These are phyloP conservation scores for Spongiforma sp. DNA, from an alignment of 1,284 basidiomycete genomes.

Conservation along the genomic window DNA sequence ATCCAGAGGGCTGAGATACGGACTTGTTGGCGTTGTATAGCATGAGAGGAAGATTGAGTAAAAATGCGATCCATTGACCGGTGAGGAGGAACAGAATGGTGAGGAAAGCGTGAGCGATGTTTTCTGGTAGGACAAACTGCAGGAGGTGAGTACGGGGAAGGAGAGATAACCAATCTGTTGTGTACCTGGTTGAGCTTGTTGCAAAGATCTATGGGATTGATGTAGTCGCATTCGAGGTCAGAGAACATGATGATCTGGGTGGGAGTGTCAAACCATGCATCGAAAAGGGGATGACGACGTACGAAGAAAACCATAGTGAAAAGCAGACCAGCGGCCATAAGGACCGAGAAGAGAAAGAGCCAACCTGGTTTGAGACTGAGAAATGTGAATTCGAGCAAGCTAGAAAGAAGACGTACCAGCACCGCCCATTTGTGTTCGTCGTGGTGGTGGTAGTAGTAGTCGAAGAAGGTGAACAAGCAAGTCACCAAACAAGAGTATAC, in stretches of 20 bases:
- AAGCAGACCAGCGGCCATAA: slow-evolving; percentile 90
- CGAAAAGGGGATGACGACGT: slow-evolving; percentile 43
- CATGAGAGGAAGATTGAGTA: slow-evolving; percentile 91
- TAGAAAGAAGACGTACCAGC: slow-evolving; percentile 27
- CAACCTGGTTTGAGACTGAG: slow-evolving; percentile 62
- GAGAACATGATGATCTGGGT: slow-evolving; percentile 99
- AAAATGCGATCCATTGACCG: slow-evolving; percentile 95
- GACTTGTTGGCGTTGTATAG: slow-evolving; percentile 96
- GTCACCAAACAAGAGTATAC: slow-evolving; percentile 30
- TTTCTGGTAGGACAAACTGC: slow-evolving; percentile 95
- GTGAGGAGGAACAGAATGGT: slow-evolving; percentile 88
- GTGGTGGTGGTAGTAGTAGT: slow-evolving; percentile 9
- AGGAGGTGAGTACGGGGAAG: slow-evolving; percentile 1
- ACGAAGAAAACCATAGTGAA: slow-evolving; percentile 99
- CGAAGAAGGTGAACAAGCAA: too few relatives aligned
- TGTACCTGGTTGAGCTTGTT: slow-evolving; percentile 98
- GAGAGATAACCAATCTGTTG: neutral
- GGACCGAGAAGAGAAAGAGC: slow-evolving; percentile 93
- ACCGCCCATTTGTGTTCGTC: slow-evolving; percentile 27
- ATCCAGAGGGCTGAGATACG: slow-evolving; percentile 36
- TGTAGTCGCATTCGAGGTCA: slow-evolving; percentile 98
- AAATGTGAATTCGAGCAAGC: neutral
- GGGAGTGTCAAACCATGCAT: slow-evolving; percentile 5
- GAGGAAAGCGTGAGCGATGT: slow-evolving; percentile 93
- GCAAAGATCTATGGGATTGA: slow-evolving; percentile 99